Evolutionary conservation across 2,329 filamentous ascomycete genomes (phyloP), one percentile per base, ranked within the genome.

Genomic region (Tolypocladium paradoxum): DNA sequence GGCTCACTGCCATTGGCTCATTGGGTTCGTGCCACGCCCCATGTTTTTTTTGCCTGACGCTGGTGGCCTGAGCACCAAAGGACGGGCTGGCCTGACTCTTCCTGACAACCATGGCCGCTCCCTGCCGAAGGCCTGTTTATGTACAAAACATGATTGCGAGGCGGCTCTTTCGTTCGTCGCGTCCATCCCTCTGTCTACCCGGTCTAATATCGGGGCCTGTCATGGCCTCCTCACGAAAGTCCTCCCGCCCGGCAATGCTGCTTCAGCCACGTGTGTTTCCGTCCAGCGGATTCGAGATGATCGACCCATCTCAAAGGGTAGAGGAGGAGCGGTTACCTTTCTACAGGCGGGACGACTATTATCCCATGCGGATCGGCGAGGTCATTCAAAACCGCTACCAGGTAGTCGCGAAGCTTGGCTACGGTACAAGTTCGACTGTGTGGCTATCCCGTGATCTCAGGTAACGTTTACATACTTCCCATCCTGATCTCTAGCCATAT

Each of bases 381-480:
- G 47, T 68, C 0, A 57, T 72, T 53, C 33, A 64, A 2, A 49
- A 52, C 4, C 63, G 61, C 20, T 75, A 73, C 55, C 61, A 67
- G 46, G 59, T 70, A 36, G 61, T 74, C 12, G 66, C 64, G 38
- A 76, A 76, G 55, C 64, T 75, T 12, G 73, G 73, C 29, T 73
- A 69, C 56, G 72, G 72, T 9, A 61, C 61, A 6, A 60, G 57
- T 43, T 73, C 72, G 7, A 75, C 72, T 0, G 68, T 71, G 5
- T 76, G 73, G 72, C 64, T 75, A 0, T 67, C 66, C 46, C 65
- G 59, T 31, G 69, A 73, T 62, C 62, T 71, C 16, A 52, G 49
- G 60, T 63, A 29, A 46, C 9, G 18, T 40, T 8, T 29, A 6
- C 29, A 20, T 22, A 6, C 24, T 36, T 7, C 6, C 45, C 27